phyloP scores from a whole-genome alignment of 2,329 filamentous ascomycete species.

The Nemania sp. region DNA sequence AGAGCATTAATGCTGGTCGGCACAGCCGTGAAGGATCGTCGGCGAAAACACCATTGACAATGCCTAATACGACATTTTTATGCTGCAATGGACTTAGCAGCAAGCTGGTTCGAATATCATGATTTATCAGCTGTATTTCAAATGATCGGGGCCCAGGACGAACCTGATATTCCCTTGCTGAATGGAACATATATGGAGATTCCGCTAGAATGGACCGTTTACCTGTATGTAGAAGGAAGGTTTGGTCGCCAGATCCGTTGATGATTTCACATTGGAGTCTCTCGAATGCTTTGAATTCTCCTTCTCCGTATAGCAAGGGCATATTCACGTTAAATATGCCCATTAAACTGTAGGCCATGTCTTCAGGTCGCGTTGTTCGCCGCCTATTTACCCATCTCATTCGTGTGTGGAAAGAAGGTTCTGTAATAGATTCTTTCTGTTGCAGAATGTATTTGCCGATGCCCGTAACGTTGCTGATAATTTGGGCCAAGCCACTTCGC shows the following conservation, averaged over 20 bases:
- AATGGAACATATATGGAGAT: not conserved
- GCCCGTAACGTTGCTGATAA: not conserved
- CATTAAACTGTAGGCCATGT: constrained; percentile 11
- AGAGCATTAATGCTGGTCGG: not conserved
- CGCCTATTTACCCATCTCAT: constrained; percentile 6
- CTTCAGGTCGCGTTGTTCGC: constrained; percentile 14
- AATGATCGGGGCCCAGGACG: not conserved
- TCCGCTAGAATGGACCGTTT: not conserved
- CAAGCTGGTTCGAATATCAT: not conserved
- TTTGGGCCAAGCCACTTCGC: not conserved
- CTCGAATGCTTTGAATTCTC: constrained; percentile 5
- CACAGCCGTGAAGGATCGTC: not conserved
- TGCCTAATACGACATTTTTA: not conserved
- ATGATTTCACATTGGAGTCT: constrained; percentile 17
- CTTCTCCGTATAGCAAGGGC: constrained; percentile 18
- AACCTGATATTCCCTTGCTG: not conserved
- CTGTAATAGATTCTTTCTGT: too few relatives aligned
- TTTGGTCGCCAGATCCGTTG: constrained; percentile 2
- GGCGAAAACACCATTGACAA: not conserved
- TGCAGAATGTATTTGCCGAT: not conserved
- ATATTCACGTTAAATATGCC: constrained; percentile 19
- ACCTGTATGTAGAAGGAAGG: constrained; percentile 3
- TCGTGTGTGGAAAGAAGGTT: constrained; percentile 2
- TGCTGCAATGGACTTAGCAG: not conserved
- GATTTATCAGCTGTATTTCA: too few relatives aligned